Percentiles rank a stretch among this genome's conserved stretches.
Evolutionary conservation across 2,329 filamentous ascomycete genomes (phyloP).

Genomic region (Arthrobotrys musiformis): DNA sequence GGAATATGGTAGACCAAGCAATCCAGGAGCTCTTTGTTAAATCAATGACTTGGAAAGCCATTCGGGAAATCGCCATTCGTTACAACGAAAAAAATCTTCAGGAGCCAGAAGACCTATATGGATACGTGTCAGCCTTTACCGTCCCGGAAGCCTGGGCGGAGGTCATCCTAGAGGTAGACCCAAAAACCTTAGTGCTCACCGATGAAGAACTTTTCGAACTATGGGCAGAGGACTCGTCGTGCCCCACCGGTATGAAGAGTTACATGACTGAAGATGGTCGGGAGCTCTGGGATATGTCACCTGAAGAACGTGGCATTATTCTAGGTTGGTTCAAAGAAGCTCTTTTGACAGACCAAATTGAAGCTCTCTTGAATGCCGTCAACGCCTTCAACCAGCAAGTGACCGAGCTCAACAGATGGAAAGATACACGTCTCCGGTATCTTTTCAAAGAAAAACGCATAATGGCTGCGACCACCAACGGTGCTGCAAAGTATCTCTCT

Average conservation of each 20-base stretch:
- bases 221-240: conserved; percentile 67
- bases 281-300: conserved; percentile 68
- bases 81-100: conserved; percentile 66
- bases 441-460: conserved; percentile 70
- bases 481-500: conserved; percentile 71
- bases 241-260: conserved; percentile 63
- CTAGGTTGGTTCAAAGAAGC: conserved; percentile 64
- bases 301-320: conserved; percentile 62
- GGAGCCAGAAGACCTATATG: conserved; percentile 24
- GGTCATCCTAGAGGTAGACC: conserved; percentile 60
- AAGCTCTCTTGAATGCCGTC: conserved; percentile 63
- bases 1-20: conserved; percentile 19
- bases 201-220: conserved; percentile 63
- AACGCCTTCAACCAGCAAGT: conserved; percentile 65
- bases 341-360: conserved; percentile 68
- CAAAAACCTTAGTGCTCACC: conserved; percentile 66
- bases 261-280: conserved; percentile 54
- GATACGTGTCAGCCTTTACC: conserved; percentile 36
- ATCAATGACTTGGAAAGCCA: conserved; percentile 68
- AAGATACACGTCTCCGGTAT: conserved; percentile 62
- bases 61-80: conserved; percentile 68
- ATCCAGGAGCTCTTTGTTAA: conserved; percentile 63
- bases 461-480: conserved; percentile 78
- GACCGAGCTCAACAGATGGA: conserved; percentile 64
- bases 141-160: conserved; percentile 5